Evolutionary conservation across 495 filamentous ascomycete species (phyloP), one percentile per base, ranked within the genome.

Genomic region (Coniosporium apollinis): DNA sequence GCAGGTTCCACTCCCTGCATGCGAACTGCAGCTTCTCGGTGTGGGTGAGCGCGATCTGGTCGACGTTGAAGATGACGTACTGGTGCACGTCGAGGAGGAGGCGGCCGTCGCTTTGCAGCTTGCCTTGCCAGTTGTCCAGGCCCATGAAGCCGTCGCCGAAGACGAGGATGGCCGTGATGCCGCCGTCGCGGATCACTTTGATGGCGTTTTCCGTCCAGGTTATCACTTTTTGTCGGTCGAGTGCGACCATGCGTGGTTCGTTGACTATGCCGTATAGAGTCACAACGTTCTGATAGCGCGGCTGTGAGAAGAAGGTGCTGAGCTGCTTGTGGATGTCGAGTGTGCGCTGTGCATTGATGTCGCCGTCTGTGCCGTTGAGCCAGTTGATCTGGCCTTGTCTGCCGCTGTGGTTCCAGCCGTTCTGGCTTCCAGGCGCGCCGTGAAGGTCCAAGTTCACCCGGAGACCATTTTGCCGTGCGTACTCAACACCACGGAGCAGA

Each of bases 361-460:
- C 42, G n/a, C 57, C 57, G 28, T 61, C 49, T 7, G 57, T 58
- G 21, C 57, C 57, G 38, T 61, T 59, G n/a, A 61, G 42, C 57
- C 57, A 61, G 33, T 65, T 46, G 26, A 84, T 67, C 4, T 57
- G 37, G n/a, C 76, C 81, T 41, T 67, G 66, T 35, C 61, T 60
- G 6, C 79, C 80, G 29, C 64, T 72, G 53, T 85, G 83, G 51
- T 83, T 82, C 51, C 82, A 84, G 13, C 81, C 81, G 44, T 87
- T 87, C 49, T 87, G 81, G 17, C 72, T 79, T 7, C 76, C 79
- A 15, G 80, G 81, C 14, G 70, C 77, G 13, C 67, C 85, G 55
- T 99, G 91, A 2, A 93, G 63, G 51, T 99, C 91, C 4, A 99
- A 74, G 41, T 96, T 99, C 25, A 99, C 76, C 2, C 91, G 74